These are phyloP conservation scores for Zelopaecilomyces penicillatus DNA, from an alignment of 2,329 filamentous ascomycete species.

Conservation along the genomic window DNA sequence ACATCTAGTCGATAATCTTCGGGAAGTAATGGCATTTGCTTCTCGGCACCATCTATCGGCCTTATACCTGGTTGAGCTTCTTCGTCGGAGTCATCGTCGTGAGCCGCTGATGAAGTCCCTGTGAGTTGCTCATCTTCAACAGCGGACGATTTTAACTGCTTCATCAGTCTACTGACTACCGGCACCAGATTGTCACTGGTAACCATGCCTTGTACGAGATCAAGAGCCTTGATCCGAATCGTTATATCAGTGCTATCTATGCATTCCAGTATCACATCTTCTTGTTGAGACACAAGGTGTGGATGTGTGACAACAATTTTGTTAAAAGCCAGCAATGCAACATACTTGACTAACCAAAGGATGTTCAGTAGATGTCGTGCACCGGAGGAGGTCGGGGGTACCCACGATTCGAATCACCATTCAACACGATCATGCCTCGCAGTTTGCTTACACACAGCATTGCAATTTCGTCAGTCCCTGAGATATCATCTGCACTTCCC, in stretches of 20 bases:
- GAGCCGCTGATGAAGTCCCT: constrained; percentile 37
- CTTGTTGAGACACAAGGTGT: constrained; percentile 79
- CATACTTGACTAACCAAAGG: constrained; percentile 71
- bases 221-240: constrained; percentile 85
- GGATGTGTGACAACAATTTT: constrained; percentile 87
- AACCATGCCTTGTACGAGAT: constrained; percentile 90
- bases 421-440: constrained; percentile 85
- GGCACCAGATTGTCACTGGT: constrained; percentile 74
- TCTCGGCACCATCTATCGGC: constrained; percentile 22
- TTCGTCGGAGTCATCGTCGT: constrained; percentile 40
- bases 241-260: constrained; percentile 94
- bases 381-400: constrained; percentile 12
- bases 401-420: constrained; percentile 88
- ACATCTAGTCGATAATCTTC: constrained; percentile 81
- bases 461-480: constrained; percentile 85
- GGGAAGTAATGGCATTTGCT: constrained; percentile 56
- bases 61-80: constrained; percentile 38
- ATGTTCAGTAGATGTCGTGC: too few species aligned
- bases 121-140: constrained; percentile 35
- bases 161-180: constrained; percentile 80
- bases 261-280: constrained; percentile 93
- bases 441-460: constrained; percentile 87
- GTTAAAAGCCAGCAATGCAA: constrained; percentile 89
- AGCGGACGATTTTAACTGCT: constrained; percentile 67
- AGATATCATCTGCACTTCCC: constrained; percentile 67